Evolutionary conservation across 768 basidiomycete species (phyloP), one percentile per base, ranked within the genome.

Genomic region (Floccularia luteovirens): DNA sequence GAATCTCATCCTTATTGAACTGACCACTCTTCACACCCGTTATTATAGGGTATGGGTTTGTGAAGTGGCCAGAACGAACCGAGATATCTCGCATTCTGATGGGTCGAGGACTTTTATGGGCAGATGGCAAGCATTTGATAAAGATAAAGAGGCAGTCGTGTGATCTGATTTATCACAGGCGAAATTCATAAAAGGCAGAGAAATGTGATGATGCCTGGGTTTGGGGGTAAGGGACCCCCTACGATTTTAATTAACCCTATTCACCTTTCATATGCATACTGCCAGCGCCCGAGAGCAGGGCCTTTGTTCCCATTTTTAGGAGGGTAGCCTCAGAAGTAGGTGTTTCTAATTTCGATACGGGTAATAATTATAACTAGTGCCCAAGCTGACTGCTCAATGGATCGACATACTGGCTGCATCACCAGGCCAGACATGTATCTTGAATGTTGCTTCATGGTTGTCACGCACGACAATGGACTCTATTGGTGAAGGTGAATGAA

Each of bases 151-250:
- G 23, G 36, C 31, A 14, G 21, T 17, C n/a, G 3, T 40, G 32
- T 17, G 20, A 16, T 38, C 36, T 39, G 22, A 7, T 36, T 31
- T 25, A 11, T 25, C 12, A 39, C 24, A 62, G 61, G 61, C 24
- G 65, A 69, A n/a, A 66, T 57, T 24, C 77, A 79, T 44, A 73
- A 60, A 49, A 64, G 77, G 32, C 75, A 78, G 39, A 57, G 72
- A 42, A 75, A 64, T 45, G 61, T 74, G 16, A 68, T 77, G 63
- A 59, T 73, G 35, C 75, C 74, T 2, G 75, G 72, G 2, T 78
- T 79, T 43, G 74, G 75, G 38, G 62, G 68, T 68, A 33, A n/a
- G n/a, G n/a, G n/a, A n/a, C n/a, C n/a, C n/a, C n/a, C n/a, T n/a
- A n/a, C n/a, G n/a, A 10, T 30, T 38, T 34, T 23, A 36, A 23